Evolutionary conservation across 1,284 basidiomycete species (phyloP).

Genomic region (Inonotus hispidus): DNA sequence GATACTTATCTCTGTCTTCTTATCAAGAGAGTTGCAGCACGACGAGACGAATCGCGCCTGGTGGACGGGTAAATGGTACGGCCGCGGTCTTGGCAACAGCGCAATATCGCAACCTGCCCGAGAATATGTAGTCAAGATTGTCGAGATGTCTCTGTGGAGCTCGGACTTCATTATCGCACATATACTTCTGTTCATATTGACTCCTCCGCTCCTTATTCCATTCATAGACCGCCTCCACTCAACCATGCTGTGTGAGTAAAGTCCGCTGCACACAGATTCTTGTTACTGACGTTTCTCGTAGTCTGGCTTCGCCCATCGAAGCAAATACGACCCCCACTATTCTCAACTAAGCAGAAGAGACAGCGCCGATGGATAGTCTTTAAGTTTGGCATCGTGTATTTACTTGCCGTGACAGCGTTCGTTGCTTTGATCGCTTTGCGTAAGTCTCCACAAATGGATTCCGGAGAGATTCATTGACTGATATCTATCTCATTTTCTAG

Average conservation of each 20-base stretch:
- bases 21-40: slow-evolving; percentile 93
- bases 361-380: slow-evolving; percentile 88
- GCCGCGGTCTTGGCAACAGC: slow-evolving; percentile 80
- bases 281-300: slow-evolving; percentile 29
- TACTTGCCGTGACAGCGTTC: slow-evolving; percentile 72
- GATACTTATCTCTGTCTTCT: slow-evolving; percentile 86
- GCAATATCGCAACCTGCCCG: slow-evolving; percentile 92
- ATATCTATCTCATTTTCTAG: slow-evolving; percentile 31
- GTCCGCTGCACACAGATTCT: slow-evolving; percentile 3
- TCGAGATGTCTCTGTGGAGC: slow-evolving; percentile 92
- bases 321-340: slow-evolving; percentile 92
- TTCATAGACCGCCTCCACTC: slow-evolving; percentile 86
- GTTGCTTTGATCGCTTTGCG: slow-evolving; percentile 79
- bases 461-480: neutral
- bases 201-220: slow-evolving; percentile 80
- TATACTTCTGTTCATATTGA: slow-evolving; percentile 80
- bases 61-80: slow-evolving; percentile 99
- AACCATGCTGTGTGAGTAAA: slow-evolving; percentile 75
- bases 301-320: slow-evolving; percentile 89
- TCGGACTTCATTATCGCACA: slow-evolving; percentile 86
- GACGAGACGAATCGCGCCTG: slow-evolving; percentile 96
- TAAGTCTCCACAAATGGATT: slow-evolving; percentile 37
- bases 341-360: slow-evolving; percentile 89
- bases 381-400: slow-evolving; percentile 83
- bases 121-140: slow-evolving; percentile 95